A percentile compares a stretch with the other conserved stretches of the same genome.
Conservation (phyloP, 495 filamentous ascomycete genomes). For the Tricharina praecox region DNA sequence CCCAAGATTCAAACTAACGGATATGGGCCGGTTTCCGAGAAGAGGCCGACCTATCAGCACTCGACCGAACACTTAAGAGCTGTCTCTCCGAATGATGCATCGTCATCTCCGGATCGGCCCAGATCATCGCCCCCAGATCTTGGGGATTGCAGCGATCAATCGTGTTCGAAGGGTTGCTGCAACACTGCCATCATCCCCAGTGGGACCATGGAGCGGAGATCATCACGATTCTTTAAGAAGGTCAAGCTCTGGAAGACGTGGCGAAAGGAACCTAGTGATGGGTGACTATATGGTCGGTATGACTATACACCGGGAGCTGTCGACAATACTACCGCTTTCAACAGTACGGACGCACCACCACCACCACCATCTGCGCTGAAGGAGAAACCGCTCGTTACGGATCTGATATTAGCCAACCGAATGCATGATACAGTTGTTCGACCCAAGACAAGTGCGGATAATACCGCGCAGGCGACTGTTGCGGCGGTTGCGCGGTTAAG, state of each 20-base stretch:
- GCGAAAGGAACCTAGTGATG: constrained; percentile 23
- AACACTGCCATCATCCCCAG: constrained; percentile 17
- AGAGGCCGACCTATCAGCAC: constrained; percentile 26
- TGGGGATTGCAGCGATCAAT: constrained; percentile 25
- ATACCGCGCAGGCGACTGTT: neutral
- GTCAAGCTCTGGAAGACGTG: constrained; percentile 24
- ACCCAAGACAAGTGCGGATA: neutral
- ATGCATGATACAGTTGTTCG: neutral
- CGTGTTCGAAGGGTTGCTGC: constrained; percentile 23
- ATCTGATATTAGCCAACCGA: constrained; percentile 7
- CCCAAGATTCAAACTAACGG: constrained; percentile 19
- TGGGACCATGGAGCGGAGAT: constrained; percentile 21
- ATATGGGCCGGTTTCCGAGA: constrained; percentile 16
- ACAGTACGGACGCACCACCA: constrained; percentile 1
- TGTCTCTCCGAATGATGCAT: constrained; percentile 11
- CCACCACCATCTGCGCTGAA: constrained; percentile 6
- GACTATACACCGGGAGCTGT: constrained; percentile 2
- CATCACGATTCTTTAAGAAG: constrained; percentile 26
- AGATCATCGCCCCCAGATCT: constrained; percentile 25
- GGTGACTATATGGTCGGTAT: constrained; percentile 27
- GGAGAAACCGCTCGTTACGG: constrained; percentile 13
- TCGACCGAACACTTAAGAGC: constrained; percentile 23
- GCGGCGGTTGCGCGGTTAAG: constrained; percentile 7
- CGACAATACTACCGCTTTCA: neutral
- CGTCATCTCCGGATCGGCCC: constrained; percentile 16